These are phyloP conservation scores for Glaciozyma antarctica DNA, from an alignment of 768 basidiomycete species.

Conservation along the genomic window DNA sequence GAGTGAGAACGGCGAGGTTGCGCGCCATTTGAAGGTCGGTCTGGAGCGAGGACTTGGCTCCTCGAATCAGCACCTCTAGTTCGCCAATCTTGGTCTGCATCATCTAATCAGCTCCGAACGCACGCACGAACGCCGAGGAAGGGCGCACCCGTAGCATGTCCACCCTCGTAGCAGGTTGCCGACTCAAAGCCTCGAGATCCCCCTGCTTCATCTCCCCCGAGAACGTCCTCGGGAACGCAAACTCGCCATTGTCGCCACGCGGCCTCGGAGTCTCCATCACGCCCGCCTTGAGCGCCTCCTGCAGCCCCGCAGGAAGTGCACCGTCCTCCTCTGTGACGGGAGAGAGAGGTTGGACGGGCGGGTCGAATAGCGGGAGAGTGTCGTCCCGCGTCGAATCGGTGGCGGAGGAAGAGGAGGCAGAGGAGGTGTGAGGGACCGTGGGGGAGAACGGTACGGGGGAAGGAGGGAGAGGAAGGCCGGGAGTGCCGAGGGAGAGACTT, in stretches of 20 bases:
- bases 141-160: constrained; percentile 35
- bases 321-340: neutral
- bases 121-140: neutral
- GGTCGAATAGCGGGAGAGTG: neutral
- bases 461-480: neutral
- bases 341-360: neutral
- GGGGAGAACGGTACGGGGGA: neutral
- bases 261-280: neutral
- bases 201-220: neutral
- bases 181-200: neutral
- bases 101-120: constrained; percentile 21
- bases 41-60: constrained; percentile 54
- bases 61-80: constrained; percentile 53
- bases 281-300: neutral
- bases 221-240: neutral
- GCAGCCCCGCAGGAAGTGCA: neutral
- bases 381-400: neutral
- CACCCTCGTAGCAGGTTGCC: constrained; percentile 16
- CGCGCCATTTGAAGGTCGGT: constrained; percentile 61
- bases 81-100: constrained; percentile 56
- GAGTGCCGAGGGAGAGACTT: neutral
- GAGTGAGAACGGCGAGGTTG: constrained; percentile 74
- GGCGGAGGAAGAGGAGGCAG: neutral
- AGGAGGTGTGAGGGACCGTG: neutral
- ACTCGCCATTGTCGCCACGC: neutral